Evolutionary conservation across 2,329 filamentous ascomycete genomes (phyloP).

Genomic region (Aureobasidium leucospermi): DNA sequence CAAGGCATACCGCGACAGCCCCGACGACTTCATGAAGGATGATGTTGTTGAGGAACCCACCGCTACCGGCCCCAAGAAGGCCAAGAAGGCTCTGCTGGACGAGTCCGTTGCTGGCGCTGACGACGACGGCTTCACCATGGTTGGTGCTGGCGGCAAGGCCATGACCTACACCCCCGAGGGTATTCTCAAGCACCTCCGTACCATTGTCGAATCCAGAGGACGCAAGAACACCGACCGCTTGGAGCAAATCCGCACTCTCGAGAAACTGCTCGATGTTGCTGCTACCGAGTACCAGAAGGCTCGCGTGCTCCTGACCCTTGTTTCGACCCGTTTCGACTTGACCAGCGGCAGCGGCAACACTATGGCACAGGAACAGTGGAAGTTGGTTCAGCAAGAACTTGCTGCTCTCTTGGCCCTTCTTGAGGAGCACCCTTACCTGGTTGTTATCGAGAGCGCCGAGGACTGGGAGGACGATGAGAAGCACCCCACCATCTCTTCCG

Average conservation of each 20-base stretch:
- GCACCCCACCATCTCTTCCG: conserved; percentile 63
- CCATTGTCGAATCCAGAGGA: conserved; percentile 89
- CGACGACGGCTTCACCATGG: conserved; percentile 81
- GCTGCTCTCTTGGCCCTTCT: conserved; percentile 69
- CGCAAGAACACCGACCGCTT: conserved; percentile 96
- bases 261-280: conserved; percentile 86
- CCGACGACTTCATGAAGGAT: conserved; percentile 81
- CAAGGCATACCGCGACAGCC: conserved; percentile 76
- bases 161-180: conserved; percentile 93
- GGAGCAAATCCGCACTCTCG: conserved; percentile 96
- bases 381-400: conserved; percentile 83
- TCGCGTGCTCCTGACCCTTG: conserved; percentile 80
- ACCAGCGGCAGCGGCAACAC: conserved; percentile 69
- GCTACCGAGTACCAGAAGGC: conserved; percentile 89
- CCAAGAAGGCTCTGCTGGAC: conserved; percentile 43
- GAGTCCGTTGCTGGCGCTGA: conserved; percentile 50
- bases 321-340: conserved; percentile 91
- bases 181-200: conserved; percentile 92
- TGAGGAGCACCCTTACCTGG: conserved; percentile 68
- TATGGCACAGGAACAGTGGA: conserved; percentile 97
- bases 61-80: conserved; percentile 43
- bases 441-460: conserved; percentile 86
- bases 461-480: conserved; percentile 99
- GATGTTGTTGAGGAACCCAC: conserved; percentile 65
- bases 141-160: conserved; percentile 81